Percentiles rank a stretch among this genome's conserved stretches.
Conservation (phyloP, 257 asterid genomes). For the Rehmannia glutinosa region DNA sequence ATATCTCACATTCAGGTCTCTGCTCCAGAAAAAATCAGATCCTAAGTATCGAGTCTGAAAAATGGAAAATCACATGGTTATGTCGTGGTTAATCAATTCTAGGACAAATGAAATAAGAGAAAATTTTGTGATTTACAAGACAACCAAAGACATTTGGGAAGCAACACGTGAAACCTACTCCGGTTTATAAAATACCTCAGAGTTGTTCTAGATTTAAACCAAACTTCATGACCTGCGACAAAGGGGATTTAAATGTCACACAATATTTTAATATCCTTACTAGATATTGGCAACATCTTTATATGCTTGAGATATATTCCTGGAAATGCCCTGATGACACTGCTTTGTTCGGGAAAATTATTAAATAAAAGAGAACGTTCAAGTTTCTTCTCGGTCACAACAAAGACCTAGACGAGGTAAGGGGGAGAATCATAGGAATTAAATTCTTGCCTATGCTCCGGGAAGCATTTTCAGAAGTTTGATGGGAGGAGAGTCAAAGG, state of each 20-base stretch:
- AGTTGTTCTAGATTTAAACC: background rate
- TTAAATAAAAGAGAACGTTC: slow-evolving; percentile 6
- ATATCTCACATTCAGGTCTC: too few relatives aligned
- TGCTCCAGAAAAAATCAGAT: too few relatives aligned
- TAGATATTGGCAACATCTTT: background rate
- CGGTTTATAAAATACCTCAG: background rate
- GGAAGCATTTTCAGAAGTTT: background rate
- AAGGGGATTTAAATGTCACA: background rate
- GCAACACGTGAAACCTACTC: background rate
- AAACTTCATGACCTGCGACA: slow-evolving; percentile 7
- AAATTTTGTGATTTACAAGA: background rate
- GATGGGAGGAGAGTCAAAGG: background rate
- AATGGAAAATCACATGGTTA: too few relatives aligned
- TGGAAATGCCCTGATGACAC: slow-evolving; percentile 5
- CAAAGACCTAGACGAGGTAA: slow-evolving; percentile 9
- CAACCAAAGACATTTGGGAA: slow-evolving; percentile 10
- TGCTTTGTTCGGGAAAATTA: background rate
- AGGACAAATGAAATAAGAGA: too few relatives aligned
- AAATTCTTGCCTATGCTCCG: background rate
- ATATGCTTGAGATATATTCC: background rate
- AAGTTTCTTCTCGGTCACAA: too few relatives aligned
- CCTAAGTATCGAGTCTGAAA: too few relatives aligned
- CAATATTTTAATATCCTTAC: background rate
- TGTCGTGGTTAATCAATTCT: too few relatives aligned
- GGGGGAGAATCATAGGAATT: background rate